Evolutionary conservation across 768 basidiomycete genomes (phyloP).

Genomic region (Lentinula sp.): DNA sequence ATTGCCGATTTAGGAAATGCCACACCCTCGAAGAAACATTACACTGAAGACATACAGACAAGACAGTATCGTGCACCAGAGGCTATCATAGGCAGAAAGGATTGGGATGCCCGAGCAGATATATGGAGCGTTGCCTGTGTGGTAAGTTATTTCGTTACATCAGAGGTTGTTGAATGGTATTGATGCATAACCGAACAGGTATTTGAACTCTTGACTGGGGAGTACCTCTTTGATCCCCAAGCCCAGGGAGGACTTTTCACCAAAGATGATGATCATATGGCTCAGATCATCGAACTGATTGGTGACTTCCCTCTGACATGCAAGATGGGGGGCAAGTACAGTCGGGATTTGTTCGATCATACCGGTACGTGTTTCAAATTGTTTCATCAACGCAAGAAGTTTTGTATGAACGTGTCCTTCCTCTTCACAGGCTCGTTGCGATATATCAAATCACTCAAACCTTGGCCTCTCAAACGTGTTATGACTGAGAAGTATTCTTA

Average conservation of each 20-base stretch:
- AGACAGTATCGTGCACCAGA: slow-evolving; percentile 94
- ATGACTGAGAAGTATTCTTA: slow-evolving; percentile 88
- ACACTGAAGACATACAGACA: slow-evolving; percentile 95
- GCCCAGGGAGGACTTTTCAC: slow-evolving; percentile 75
- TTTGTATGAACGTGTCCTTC: neutral
- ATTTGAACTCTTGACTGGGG: slow-evolving; percentile 87
- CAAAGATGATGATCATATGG: slow-evolving; percentile 95
- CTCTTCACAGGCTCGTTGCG: slow-evolving; percentile 49
- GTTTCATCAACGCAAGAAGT: neutral
- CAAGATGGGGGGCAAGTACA: slow-evolving; percentile 82
- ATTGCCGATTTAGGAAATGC: slow-evolving; percentile 95
- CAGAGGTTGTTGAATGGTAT: neutral
- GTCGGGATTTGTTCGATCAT: slow-evolving; percentile 79
- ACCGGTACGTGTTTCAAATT: slow-evolving; percentile 37
- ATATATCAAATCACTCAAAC: slow-evolving; percentile 69
- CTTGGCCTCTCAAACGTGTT: slow-evolving; percentile 78
- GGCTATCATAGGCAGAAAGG: slow-evolving; percentile 80
- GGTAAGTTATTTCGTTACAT: slow-evolving; percentile 30
- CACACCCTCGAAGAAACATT: slow-evolving; percentile 85
- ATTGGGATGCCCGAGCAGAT: slow-evolving; percentile 84
- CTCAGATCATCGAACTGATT: slow-evolving; percentile 88
- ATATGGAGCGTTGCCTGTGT: slow-evolving; percentile 92
- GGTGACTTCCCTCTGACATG: slow-evolving; percentile 70
- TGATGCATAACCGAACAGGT: slow-evolving; percentile 30
- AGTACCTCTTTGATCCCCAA: slow-evolving; percentile 89